Evolutionary conservation across 345 rosid species (phyloP).

Genomic region (Eucalyptus erythrocorys): DNA sequence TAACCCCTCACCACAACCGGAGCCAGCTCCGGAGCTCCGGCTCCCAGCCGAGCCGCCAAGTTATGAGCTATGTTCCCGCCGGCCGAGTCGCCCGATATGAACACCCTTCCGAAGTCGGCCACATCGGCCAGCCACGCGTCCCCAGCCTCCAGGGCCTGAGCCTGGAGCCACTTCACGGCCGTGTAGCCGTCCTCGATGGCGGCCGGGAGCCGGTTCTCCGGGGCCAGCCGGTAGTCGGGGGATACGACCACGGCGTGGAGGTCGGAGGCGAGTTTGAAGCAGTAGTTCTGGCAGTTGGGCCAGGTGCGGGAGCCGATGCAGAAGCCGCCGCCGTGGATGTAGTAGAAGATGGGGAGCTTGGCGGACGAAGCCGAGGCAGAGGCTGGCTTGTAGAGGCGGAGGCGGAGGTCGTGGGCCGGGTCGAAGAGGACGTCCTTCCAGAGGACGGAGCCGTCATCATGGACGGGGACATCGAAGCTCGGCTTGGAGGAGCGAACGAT

Average conservation of each 20-base stretch:
- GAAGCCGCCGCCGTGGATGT: constrained; percentile 61
- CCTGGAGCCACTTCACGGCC: constrained; percentile 43
- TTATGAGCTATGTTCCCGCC: constrained; percentile 55
- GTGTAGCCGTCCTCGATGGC: constrained; percentile 37
- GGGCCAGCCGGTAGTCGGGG: constrained; percentile 48
- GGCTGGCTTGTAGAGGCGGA: constrained; percentile 42
- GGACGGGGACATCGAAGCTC: constrained; percentile 29
- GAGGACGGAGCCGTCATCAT: constrained; percentile 40
- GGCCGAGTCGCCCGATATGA: constrained; percentile 44
- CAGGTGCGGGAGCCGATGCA: constrained; percentile 51
- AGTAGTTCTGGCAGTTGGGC: constrained; percentile 51
- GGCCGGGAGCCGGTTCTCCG: constrained; percentile 47
- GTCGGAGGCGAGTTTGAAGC: constrained; percentile 25
- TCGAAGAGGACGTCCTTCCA: constrained; percentile 47
- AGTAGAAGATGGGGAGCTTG: constrained; percentile 32
- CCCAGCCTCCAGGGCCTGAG: constrained; percentile 18
- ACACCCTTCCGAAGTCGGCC: constrained; percentile 38
- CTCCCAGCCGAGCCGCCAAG: constrained; percentile 30
- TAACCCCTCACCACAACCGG: constrained; percentile 39
- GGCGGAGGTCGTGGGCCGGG: constrained; percentile 15
- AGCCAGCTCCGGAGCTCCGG: constrained; percentile 23
- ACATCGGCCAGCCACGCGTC: constrained; percentile 31
- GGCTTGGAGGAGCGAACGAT: constrained; percentile 42
- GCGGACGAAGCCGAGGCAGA: background rate
- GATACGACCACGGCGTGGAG: constrained; percentile 35